A percentile compares a stretch with the other conserved stretches of the same genome.
phyloP scores from a whole-genome alignment of 2,329 filamentous ascomycete species.

The Penicillium concentricum region DNA sequence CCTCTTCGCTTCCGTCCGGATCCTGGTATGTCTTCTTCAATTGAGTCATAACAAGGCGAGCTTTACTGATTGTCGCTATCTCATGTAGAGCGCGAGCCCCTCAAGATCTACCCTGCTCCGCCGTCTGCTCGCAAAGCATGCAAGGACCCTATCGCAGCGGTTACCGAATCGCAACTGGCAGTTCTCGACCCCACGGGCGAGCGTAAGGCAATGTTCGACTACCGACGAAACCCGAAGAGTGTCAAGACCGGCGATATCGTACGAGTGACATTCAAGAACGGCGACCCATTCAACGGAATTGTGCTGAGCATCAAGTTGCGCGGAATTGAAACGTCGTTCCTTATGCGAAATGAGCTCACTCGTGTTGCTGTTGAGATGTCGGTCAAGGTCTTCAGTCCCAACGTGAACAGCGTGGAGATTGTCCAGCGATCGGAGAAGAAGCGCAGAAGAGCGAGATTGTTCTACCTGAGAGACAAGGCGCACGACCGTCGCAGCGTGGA shows the following conservation, averaged over 20 bases:
- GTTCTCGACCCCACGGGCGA: slow-evolving; percentile 81
- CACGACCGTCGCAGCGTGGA: slow-evolving; percentile 88
- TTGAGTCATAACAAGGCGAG: not conserved
- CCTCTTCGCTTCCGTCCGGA: slow-evolving; percentile 40
- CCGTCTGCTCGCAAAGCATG: slow-evolving; percentile 36
- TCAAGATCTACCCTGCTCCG: slow-evolving; percentile 54
- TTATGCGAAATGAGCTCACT: slow-evolving; percentile 82
- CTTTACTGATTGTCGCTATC: not conserved
- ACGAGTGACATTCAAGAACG: slow-evolving; percentile 78
- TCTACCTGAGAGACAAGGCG: slow-evolving; percentile 83
- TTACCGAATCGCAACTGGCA: slow-evolving; percentile 68
- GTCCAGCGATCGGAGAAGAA: slow-evolving; percentile 83
- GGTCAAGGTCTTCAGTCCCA: slow-evolving; percentile 91
- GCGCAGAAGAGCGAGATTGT: slow-evolving; percentile 81
- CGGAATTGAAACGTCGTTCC: slow-evolving; percentile 84
- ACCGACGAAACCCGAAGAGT: slow-evolving; percentile 69
- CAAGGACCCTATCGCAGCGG: slow-evolving; percentile 64
- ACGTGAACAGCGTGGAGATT: slow-evolving; percentile 87
- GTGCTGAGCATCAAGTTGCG: slow-evolving; percentile 81
- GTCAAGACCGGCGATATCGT: slow-evolving; percentile 87
- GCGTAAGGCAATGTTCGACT: slow-evolving; percentile 76
- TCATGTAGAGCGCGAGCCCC: slow-evolving; percentile 45
- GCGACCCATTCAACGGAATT: slow-evolving; percentile 87
- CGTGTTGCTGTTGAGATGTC: slow-evolving; percentile 93
- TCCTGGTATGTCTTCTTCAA: slow-evolving; percentile 30